phyloP scores from a whole-genome alignment of 768 basidiomycete genomes.

The Hydnum rufescens region DNA sequence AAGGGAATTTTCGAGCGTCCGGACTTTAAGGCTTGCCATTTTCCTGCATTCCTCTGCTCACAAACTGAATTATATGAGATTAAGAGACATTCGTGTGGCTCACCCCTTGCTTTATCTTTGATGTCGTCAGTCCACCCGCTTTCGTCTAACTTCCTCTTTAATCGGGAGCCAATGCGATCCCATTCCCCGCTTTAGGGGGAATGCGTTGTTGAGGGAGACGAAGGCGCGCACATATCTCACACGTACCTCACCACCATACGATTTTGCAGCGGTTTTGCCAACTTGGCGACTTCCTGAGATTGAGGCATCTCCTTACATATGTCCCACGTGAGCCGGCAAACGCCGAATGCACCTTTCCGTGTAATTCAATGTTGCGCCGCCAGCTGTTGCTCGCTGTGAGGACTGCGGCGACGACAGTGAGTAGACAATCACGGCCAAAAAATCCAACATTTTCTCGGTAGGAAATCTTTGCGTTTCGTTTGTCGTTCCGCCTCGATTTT shows the following conservation, averaged over 20 bases:
- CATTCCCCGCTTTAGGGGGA: background rate
- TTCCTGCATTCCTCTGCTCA: background rate
- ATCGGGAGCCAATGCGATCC: background rate
- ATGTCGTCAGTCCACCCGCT: conserved; percentile 3
- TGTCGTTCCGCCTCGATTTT: too few relatives aligned
- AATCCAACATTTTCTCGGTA: too few relatives aligned
- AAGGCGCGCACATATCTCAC: background rate
- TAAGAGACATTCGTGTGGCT: background rate
- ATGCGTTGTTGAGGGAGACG: too few relatives aligned
- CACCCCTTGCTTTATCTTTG: conserved; percentile 1
- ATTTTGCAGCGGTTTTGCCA: background rate
- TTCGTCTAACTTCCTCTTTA: background rate
- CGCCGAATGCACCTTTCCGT: too few relatives aligned
- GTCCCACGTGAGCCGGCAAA: too few relatives aligned
- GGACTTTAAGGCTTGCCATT: background rate
- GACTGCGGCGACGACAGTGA: too few relatives aligned
- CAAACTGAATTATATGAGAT: background rate
- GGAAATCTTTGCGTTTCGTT: too few relatives aligned
- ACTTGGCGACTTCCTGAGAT: background rate
- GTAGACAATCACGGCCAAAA: too few relatives aligned
- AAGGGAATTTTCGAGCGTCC: background rate
- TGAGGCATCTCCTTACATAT: too few relatives aligned
- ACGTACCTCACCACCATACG: background rate
- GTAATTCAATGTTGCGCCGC: too few relatives aligned
- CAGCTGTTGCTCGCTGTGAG: too few relatives aligned